Evolutionary conservation across 2,329 filamentous ascomycete genomes (phyloP), one percentile per base, ranked within the genome.

Genomic region (Ophiostoma novo-ulmi): DNA sequence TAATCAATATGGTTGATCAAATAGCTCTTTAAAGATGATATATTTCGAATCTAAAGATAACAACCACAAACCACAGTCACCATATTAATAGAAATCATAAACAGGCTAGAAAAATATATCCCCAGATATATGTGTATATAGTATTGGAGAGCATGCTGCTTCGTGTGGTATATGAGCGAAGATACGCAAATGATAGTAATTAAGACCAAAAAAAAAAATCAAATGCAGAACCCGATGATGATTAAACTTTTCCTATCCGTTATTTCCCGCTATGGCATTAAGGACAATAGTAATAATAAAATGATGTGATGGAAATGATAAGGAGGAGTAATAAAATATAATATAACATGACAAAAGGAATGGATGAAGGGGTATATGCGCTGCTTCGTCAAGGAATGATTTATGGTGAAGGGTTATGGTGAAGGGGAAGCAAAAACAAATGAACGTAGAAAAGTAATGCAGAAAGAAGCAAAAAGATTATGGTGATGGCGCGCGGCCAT

Each of bases 331-430:
- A 36, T 2, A 65, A n/a, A 58, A 58, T 17, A 31, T 31, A 13
- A 13, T 14, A 10, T 31, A 20, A 17, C n/a, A 11, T 61, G 14
- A 14, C 44, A 26, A 48, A 63, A 61, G 48, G 66, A 58, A 31
- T 61, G 41, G 17, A 11, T 41, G 66, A 63, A 65, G 61, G 36
- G 61, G 61, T 65, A 65, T 64, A 64, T 63, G 35, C 26, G 58
- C 58, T 63, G 58, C 58, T 63, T 63, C 58, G 58, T 63, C 22
- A 63, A 35, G 26, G 26, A 63, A 26, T 11, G 22, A 26, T 20
- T 55, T 2, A 48, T 44, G 26, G 35, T 36, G 63, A 22, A 36
- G 26, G 39, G 26, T 55, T 7, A 44, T 44, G 22, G 35, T 36
- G 63, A n/a, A 41, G 26, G 39, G 31, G 41, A 68, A 61, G 39